These are phyloP conservation scores for Linderina pennispora DNA, from an alignment of 192 early-diverging fungal genomes.

Conservation along the genomic window DNA sequence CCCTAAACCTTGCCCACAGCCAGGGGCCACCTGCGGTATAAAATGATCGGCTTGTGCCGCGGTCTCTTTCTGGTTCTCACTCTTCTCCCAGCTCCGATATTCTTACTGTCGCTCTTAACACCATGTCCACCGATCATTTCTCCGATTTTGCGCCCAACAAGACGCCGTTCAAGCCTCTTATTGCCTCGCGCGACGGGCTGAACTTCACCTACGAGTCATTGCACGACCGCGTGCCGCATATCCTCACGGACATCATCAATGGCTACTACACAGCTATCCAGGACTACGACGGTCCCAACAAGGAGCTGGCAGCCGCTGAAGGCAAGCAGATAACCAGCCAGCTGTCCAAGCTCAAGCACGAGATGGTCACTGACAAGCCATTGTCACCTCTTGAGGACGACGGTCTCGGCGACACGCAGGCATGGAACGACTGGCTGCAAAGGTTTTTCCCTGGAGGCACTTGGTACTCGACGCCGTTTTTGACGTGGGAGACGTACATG, in stretches of 20 bases:
- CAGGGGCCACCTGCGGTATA: no score
- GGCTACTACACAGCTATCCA: slow-evolving; percentile 57
- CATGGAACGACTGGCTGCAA: slow-evolving; percentile 61
- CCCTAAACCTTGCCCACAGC: no score
- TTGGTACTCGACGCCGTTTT: slow-evolving; percentile 76
- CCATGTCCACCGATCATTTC: neutral
- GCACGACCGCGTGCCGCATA: slow-evolving; percentile 73
- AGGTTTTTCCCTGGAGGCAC: slow-evolving; percentile 50
- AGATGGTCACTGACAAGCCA: slow-evolving; percentile 60
- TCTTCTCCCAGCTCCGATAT: no score
- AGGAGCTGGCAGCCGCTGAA: slow-evolving; percentile 47
- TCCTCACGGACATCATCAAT: slow-evolving; percentile 74
- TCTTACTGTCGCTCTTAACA: neutral
- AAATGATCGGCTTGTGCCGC: no score
- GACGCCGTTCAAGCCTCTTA: slow-evolving; percentile 56
- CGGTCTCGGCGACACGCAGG: slow-evolving; percentile 46
- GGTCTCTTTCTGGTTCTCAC: no score
- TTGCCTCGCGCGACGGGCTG: slow-evolving; percentile 52
- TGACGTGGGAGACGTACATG: slow-evolving; percentile 82
- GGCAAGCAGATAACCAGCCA: slow-evolving; percentile 61
- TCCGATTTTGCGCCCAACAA: slow-evolving; percentile 37
- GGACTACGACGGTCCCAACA: slow-evolving; percentile 8
- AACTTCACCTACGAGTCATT: slow-evolving; percentile 77
- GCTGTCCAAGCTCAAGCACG: slow-evolving; percentile 65
- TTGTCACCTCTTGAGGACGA: slow-evolving; percentile 47